These are phyloP conservation scores for Neurospora sp. DNA, from an alignment of 2,329 filamentous ascomycete species.

Conservation along the genomic window DNA sequence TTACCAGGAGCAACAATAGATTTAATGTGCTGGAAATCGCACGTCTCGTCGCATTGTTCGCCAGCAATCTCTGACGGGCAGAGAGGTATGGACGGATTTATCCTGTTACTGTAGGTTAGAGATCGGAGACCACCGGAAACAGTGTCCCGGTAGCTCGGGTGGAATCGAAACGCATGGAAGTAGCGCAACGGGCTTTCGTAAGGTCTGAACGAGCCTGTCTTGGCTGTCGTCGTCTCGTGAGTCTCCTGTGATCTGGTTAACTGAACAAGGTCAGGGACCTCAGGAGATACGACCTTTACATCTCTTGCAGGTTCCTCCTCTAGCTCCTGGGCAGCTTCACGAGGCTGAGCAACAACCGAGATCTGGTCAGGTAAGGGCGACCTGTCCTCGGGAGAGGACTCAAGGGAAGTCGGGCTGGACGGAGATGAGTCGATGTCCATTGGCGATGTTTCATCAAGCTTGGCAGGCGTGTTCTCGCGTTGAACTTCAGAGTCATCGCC, in stretches of 20 bases:
- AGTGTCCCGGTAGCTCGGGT: conserved; percentile 60
- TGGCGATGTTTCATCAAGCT: conserved; percentile 12
- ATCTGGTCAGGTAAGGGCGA: conserved; percentile 21
- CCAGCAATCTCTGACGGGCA: conserved; percentile 68
- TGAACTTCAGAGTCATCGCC: not conserved
- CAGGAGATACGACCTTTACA: conserved; percentile 29
- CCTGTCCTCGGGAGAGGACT: conserved; percentile 3
- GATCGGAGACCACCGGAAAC: conserved; percentile 74
- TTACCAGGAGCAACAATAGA: conserved; percentile 65
- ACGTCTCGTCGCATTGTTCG: conserved; percentile 56
- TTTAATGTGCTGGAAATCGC: conserved; percentile 71
- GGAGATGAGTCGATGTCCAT: conserved; percentile 17
- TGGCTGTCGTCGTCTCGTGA: conserved; percentile 3
- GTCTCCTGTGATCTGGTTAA: conserved; percentile 17
- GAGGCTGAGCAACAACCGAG: conserved; percentile 20
- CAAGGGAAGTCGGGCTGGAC: conserved; percentile 13
- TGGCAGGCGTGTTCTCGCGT: not conserved
- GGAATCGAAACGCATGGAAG: conserved; percentile 85
- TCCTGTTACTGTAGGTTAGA: conserved; percentile 86
- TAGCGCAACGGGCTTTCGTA: conserved; percentile 76
- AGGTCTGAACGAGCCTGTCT: conserved; percentile 29
- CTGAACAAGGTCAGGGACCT: conserved; percentile 4
- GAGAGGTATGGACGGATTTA: conserved; percentile 62
- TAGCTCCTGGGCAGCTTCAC: conserved; percentile 19
- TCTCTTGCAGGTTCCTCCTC: conserved; percentile 26